Evolutionary conservation across 1,139 yeast genomes (phyloP).

Genomic region (Dujonia santamariae): DNA sequence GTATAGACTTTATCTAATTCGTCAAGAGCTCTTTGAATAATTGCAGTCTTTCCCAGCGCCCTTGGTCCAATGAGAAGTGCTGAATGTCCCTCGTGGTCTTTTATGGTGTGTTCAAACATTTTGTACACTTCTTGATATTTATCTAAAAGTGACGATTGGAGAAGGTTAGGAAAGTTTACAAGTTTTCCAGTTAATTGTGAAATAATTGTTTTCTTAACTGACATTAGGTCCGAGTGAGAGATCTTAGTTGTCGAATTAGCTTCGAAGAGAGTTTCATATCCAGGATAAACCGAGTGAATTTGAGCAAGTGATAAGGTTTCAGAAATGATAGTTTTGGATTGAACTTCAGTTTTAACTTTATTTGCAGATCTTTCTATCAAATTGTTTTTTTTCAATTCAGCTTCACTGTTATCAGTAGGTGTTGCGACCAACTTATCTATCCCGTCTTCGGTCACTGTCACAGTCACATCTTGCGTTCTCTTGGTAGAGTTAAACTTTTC

Average conservation of each 20-base stretch:
- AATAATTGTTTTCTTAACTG: background rate
- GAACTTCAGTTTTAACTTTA: no score
- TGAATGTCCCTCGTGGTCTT: conserved; percentile 77
- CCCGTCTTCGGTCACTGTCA: no score
- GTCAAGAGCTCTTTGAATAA: conserved; percentile 56
- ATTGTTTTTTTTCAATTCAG: no score
- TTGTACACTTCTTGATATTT: conserved; percentile 49
- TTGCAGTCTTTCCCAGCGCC: conserved; percentile 69
- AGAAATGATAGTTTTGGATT: conserved; percentile 16
- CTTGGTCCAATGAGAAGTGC: conserved; percentile 78
- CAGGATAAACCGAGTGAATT: no score
- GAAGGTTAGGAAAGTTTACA: conserved; percentile 13
- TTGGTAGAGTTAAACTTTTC: no score
- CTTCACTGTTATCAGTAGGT: no score
- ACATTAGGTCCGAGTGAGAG: background rate
- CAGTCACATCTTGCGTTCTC: no score
- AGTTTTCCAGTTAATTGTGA: conserved; percentile 1
- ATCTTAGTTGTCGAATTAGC: background rate
- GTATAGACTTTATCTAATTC: conserved; percentile 37
- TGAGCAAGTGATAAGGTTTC: no score
- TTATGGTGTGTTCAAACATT: conserved; percentile 63
- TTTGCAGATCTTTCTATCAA: no score
- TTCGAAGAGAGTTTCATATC: background rate
- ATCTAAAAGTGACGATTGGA: conserved; percentile 21
- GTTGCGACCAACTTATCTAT: no score